phyloP scores from a whole-genome alignment of 352 stramenopile genomes.

The Phytophthora cactorum region DNA sequence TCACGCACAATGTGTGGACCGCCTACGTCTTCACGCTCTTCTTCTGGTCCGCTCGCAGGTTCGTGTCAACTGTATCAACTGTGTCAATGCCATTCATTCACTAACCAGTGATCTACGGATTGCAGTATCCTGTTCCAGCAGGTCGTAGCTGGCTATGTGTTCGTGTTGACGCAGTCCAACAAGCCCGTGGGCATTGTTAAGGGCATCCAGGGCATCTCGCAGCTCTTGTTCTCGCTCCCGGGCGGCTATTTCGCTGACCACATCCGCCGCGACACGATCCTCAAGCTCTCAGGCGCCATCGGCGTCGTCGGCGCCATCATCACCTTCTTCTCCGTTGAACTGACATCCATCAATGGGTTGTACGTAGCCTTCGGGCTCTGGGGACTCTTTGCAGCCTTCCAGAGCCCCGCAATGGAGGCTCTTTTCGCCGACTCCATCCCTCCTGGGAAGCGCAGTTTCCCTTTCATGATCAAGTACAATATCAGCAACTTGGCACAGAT shows the following conservation, averaged over 20 bases:
- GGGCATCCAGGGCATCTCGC: conserved; percentile 81
- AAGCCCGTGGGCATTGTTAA: conserved; percentile 84
- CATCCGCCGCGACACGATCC: conserved; percentile 70
- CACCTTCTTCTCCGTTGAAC: conserved; percentile 63
- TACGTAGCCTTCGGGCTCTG: conserved; percentile 75
- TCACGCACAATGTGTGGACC: conserved; percentile 66
- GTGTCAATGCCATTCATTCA: not conserved
- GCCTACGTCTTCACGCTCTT: conserved; percentile 81
- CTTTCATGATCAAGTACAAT: conserved; percentile 88
- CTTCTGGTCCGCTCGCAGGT: conserved; percentile 74
- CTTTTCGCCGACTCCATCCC: conserved; percentile 81
- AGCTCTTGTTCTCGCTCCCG: conserved; percentile 76
- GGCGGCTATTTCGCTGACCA: conserved; percentile 73
- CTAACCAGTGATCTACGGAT: not conserved
- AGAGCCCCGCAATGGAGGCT: conserved; percentile 74
- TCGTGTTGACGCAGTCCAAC: conserved; percentile 76
- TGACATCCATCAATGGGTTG: conserved; percentile 48
- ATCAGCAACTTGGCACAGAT: conserved; percentile 75
- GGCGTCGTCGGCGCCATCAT: conserved; percentile 53
- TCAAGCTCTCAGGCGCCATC: conserved; percentile 63
- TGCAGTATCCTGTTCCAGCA: conserved; percentile 80
- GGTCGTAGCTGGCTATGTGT: conserved; percentile 79
- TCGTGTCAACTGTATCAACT: conserved; percentile 1
- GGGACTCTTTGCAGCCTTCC: conserved; percentile 72
- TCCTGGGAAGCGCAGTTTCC: conserved; percentile 65